Base-by-base conservation (phyloP, 1,284 basidiomycete species). In the Malassezia psittaci region DNA sequence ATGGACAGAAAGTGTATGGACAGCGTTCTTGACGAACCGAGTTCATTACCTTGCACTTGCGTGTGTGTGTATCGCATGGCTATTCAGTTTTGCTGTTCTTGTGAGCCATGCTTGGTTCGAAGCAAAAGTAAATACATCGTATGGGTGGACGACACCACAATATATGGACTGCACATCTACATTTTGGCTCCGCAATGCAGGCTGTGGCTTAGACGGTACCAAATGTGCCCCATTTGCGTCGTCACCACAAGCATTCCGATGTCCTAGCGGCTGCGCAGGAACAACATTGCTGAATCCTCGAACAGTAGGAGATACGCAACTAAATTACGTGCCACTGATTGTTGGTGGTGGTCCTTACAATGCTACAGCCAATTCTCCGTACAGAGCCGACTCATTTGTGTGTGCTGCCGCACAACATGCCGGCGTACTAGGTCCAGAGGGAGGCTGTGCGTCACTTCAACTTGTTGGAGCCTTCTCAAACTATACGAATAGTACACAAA, bases 301-400 rank as follows among this genome's bases (percentile, higher is more conserved):
- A 43, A 61, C 86, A 0, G 79, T 91, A n/a, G 88, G 88, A 29
- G 73, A 81, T 54, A 75, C 82, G 51, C 77, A 83, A 59, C 78
- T 84, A 37, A 81, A 81, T 38, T 86, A 83, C 63, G 79, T 82
- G 18, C 85, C 88, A 6, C 78, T 90, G 19, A 80, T 91, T 47
- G 85, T 91, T 1, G 89, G 89, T 9, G 88, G 88, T 13, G 86
- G 86, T 4, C 85, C 87, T 71, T 24, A 12, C 9, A 42, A 42
- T 15, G 59, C 62, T 42, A 52, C 41, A 1, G 42, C 50, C 6
- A 10, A 4, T 4, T 32, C 50, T 9, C 61, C 61, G 3, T 90
- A 90, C 67, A 79, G 89, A 65, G 87, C 83, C 1, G 89, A 91
- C 71, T 84, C 80, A 48, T 91, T 90, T 72, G 81, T 90, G 35